Base-by-base conservation (phyloP, 208 protist genomes). In the Crithidia bombi region DNA sequence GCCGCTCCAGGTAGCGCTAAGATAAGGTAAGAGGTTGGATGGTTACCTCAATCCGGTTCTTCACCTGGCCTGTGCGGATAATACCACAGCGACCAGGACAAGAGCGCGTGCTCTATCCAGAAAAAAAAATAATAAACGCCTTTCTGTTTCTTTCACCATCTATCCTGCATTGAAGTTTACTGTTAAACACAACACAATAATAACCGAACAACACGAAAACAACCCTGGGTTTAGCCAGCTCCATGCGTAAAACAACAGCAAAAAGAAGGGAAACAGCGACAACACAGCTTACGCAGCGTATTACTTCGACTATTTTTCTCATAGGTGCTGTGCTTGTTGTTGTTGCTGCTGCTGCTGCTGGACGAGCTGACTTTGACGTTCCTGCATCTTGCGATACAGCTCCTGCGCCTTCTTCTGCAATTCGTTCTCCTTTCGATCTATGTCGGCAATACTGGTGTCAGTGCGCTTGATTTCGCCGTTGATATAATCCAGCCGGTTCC, bases 401-500 rank as follows among this genome's bases (percentile, higher is more conserved):
- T 94, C 87, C 55, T 89, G 85, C 5, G 88, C 86, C 43, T 79
- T 86, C 70, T 91, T 82, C 55, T 94, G 87, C 36, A 83, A 47
- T 5, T 93, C 85, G 17, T 57, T 72, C 62, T 96, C 89, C 62
- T 92, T 96, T 30, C 87, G 79, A 38, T 90, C 84, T 46, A 96
- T 41, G 11, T 97, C 90, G 10, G 86, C 73, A 43, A 98, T 92
- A 52, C 77, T 83, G 39, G 63, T 73, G 69, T 97, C 92, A 3
- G 86, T 89, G 46, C 85, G 78, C 77, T 94, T 96, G 32, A 97
- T 70, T 67, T 97, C 91, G 19, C 83, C 83, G 66, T 90, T 94
- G 75, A 98, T 97, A 73, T 96, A 97, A 36, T 98, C 92, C 32
- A 98, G 85, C 51, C 96, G 91, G 56, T 95, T 96, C 30, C 78